phyloP scores from a whole-genome alignment of 768 basidiomycete species.

The Hypsizygus marmoreus region DNA sequence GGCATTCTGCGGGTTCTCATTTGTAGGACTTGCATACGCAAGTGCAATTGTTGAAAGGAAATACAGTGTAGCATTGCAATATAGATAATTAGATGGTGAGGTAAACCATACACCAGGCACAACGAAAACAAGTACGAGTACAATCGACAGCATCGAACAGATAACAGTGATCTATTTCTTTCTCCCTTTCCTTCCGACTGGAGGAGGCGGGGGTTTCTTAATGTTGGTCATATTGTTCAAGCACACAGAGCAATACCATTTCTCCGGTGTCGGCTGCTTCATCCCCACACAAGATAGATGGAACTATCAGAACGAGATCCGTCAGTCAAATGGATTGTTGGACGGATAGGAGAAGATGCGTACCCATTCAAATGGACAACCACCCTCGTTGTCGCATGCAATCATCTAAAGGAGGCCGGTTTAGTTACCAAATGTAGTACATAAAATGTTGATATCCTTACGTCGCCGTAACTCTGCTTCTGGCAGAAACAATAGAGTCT shows the following conservation, averaged over 20 bases:
- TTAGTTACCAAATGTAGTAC: background rate
- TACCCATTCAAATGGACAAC: conserved; percentile 73
- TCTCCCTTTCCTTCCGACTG: conserved; percentile 24
- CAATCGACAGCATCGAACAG: too few species aligned
- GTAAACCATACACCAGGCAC: background rate
- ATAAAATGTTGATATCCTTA: conserved; percentile 22
- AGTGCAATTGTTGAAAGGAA: background rate
- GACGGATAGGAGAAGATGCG: conserved; percentile 19
- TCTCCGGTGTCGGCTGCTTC: conserved; percentile 47
- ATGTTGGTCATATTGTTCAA: conserved; percentile 26
- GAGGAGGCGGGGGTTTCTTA: conserved; percentile 24
- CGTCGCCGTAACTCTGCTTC: conserved; percentile 53
- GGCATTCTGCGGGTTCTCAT: too few species aligned
- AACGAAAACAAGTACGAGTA: too few species aligned
- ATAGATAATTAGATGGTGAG: too few species aligned
- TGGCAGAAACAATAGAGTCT: conserved; percentile 54
- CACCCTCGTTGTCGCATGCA: conserved; percentile 67
- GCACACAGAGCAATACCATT: conserved; percentile 59
- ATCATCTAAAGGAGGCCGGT: conserved; percentile 62
- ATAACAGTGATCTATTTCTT: conserved; percentile 19
- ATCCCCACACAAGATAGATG: conserved; percentile 63
- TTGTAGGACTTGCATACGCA: too few species aligned
- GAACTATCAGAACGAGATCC: conserved; percentile 53
- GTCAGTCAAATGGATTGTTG: too few species aligned
- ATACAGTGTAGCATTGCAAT: too few species aligned